Percentiles rank a stretch among this genome's conserved stretches.
Evolutionary conservation across 202 grass and related monocot genomes (phyloP).

Genomic region (Panicum hallii): DNA sequence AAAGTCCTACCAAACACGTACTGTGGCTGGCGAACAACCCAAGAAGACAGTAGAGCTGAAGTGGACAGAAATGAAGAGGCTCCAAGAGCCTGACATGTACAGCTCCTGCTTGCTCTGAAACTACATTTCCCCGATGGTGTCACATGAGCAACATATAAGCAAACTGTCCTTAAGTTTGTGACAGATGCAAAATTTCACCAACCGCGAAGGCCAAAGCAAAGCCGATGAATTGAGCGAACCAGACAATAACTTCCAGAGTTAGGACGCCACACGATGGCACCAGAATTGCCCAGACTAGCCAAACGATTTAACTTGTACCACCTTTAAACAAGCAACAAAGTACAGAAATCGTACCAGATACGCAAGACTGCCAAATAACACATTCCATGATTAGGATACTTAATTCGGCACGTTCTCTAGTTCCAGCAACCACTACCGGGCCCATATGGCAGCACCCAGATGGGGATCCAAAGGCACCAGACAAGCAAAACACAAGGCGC

Average conservation of each 20-base stretch:
- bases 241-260: conserved; percentile 27
- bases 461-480: conserved; percentile 48
- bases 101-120: conserved; percentile 11
- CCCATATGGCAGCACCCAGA: conserved; percentile 46
- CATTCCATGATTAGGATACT: conserved; percentile 41
- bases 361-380: conserved; percentile 16
- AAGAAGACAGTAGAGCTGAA: conserved; percentile 26
- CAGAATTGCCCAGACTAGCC: conserved; percentile 35
- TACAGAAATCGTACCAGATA: conserved; percentile 28
- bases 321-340: conserved; percentile 41
- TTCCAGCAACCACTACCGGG: conserved; percentile 44
- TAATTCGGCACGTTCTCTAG: conserved; percentile 41
- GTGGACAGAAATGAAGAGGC: conserved; percentile 23
- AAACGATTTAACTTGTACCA: conserved; percentile 7
- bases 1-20: conserved; percentile 41
- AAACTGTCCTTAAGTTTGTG: conserved; percentile 12
- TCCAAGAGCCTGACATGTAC: neutral
- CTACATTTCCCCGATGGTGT: neutral
- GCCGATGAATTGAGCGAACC: conserved; percentile 16
- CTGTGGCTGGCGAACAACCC: neutral
- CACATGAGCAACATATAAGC: conserved; percentile 4
- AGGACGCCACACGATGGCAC: conserved; percentile 34
- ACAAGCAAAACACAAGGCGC: conserved; percentile 36
- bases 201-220: conserved; percentile 25
- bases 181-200: conserved; percentile 36